Percentiles rank a stretch among this genome's conserved stretches.
These are phyloP conservation scores for Naganishia sp. DNA, from an alignment of 1,284 basidiomycete genomes.

Conservation along the genomic window DNA sequence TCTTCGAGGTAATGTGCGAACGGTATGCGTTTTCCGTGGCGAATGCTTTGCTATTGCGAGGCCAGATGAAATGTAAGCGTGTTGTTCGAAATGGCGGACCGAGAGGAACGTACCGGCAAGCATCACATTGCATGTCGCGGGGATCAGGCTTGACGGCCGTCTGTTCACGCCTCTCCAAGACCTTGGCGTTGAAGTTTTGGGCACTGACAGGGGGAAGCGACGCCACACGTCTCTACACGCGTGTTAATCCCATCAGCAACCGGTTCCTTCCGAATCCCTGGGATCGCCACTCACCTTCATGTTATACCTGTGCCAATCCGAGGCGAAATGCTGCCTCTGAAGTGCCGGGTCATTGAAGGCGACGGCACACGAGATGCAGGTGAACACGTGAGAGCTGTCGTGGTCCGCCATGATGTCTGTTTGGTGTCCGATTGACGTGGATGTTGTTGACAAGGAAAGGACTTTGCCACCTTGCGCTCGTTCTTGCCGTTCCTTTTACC, in stretches of 20 bases:
- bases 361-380: constrained; percentile 90
- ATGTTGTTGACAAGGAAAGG: not conserved
- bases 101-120: constrained; percentile 68
- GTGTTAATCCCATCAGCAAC: not conserved
- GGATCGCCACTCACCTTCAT: constrained; percentile 64
- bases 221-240: constrained; percentile 73
- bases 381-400: constrained; percentile 60
- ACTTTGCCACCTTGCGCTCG: not conserved
- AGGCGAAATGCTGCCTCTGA: constrained; percentile 87
- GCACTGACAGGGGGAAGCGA: constrained; percentile 82
- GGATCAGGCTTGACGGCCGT: constrained; percentile 68
- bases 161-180: constrained; percentile 74
- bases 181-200: constrained; percentile 83
- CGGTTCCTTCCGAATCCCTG: not conserved
- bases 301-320: constrained; percentile 97
- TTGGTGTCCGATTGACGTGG: not conserved
- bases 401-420: constrained; percentile 21
- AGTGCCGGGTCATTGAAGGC: constrained; percentile 82
- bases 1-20: constrained; percentile 85
- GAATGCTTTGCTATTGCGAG: constrained; percentile 72
- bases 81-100: not conserved
- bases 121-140: constrained; percentile 68
- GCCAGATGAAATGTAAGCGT: not conserved
- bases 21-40: constrained; percentile 85
- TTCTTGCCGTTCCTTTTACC: constrained; percentile 11